Evolutionary conservation across 2,329 filamentous ascomycete species (phyloP).

Genomic region (Scedosporium dehoogii): DNA sequence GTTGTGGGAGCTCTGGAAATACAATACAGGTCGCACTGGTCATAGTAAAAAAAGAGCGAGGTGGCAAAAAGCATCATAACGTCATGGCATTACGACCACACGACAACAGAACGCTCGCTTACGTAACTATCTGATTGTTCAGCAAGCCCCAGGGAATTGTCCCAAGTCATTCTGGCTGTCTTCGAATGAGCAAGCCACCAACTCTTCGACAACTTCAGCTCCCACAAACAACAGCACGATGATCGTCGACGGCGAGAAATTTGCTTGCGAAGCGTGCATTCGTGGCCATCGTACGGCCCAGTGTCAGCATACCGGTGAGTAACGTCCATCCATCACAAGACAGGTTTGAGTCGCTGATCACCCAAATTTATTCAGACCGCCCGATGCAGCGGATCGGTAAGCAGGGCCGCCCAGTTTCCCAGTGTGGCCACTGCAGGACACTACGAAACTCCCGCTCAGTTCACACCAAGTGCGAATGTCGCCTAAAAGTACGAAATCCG

Average conservation of each 20-base stretch:
- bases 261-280: conserved; percentile 94
- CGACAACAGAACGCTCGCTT: too few relatives aligned
- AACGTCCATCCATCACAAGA: not conserved
- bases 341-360: not conserved
- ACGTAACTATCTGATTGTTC: too few relatives aligned
- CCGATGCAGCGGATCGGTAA: conserved; percentile 91
- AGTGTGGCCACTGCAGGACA: conserved; percentile 93
- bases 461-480: conserved; percentile 91
- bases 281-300: conserved; percentile 98
- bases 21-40: too few relatives aligned
- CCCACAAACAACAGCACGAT: conserved; percentile 32
- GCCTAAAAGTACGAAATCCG: not conserved
- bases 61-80: too few relatives aligned
- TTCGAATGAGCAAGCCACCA: too few relatives aligned
- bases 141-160: too few relatives aligned
- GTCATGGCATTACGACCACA: too few relatives aligned
- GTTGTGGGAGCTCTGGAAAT: too few relatives aligned
- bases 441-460: conserved; percentile 93
- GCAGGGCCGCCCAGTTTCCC: conserved; percentile 92
- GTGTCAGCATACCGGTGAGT: conserved; percentile 88
- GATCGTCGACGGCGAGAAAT: conserved; percentile 94
- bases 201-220: not conserved
- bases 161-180: too few relatives aligned
- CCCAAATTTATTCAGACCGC: conserved; percentile 53
- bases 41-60: too few relatives aligned